A percentile compares a stretch with the other conserved stretches of the same genome.
Evolutionary conservation across 1,284 basidiomycete species (phyloP).

Genomic region (Microbotryum lychnidis-dioicae): DNA sequence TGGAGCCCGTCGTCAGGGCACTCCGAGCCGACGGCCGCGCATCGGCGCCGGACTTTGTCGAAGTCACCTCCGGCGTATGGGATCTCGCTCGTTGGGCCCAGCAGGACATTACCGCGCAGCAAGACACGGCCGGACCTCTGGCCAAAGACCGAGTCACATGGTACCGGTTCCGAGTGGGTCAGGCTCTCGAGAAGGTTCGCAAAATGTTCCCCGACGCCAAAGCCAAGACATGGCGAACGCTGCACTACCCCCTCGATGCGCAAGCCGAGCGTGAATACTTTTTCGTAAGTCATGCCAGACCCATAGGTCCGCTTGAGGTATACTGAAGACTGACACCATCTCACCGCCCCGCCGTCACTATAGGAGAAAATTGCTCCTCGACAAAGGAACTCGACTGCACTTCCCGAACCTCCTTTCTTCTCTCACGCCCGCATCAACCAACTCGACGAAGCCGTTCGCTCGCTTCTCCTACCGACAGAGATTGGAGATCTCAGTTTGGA

Average conservation of each 20-base stretch:
- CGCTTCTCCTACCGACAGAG: conserved; percentile 22
- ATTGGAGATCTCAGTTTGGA: not conserved
- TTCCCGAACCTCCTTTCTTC: conserved; percentile 26
- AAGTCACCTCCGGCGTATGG: conserved; percentile 40
- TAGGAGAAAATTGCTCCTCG: conserved; percentile 30
- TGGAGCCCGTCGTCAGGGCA: conserved; percentile 35
- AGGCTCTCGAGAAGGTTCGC: conserved; percentile 24
- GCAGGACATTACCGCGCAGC: conserved; percentile 36
- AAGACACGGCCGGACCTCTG: conserved; percentile 35
- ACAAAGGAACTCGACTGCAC: conserved; percentile 1
- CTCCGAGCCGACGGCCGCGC: conserved; percentile 30
- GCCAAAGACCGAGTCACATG: conserved; percentile 37
- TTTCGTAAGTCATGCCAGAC: conserved; percentile 22
- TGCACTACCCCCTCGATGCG: conserved; percentile 32
- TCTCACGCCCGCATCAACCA: conserved; percentile 32
- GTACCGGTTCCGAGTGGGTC: conserved; percentile 36
- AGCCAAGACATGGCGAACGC: conserved; percentile 27
- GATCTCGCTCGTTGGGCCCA: conserved; percentile 41
- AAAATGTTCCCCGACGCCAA: conserved; percentile 29
- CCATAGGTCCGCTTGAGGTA: not conserved
- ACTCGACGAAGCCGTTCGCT: conserved; percentile 30
- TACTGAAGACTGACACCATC: not conserved
- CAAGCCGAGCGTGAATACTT: conserved; percentile 34
- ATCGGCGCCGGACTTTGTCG: conserved; percentile 38
- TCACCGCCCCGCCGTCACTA: not conserved